Base-by-base conservation (phyloP, 345 rosid species). In the Eucalyptus sp. region DNA sequence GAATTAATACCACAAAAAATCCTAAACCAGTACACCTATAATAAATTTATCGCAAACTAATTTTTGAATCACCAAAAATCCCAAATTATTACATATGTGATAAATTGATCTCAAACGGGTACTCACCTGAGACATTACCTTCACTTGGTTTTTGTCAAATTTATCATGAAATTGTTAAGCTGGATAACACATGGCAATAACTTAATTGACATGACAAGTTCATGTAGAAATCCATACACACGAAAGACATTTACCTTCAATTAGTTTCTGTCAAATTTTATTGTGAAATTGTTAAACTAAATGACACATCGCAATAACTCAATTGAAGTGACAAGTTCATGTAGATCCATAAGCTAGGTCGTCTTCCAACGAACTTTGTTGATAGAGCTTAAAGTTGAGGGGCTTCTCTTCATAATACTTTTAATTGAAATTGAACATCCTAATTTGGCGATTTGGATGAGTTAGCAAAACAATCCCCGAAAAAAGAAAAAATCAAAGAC, bases 11-110 rank as follows among this genome's bases (percentile, higher is more conserved):
- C 10, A 52, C 4, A 52, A 52, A 52, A 52, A 52, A 20, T 52
- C 10, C 10, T 52, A 8, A 52, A 52, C 25, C 25, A 0, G 1
- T 52, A 20, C 10, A 52, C 2, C 1, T 7, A 3, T 52, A 18
- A 52, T 52, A 9, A 52, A 18, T 52, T 8, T 52, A 52, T 8
- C 4, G 1, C 10, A 52, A 52, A 52, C 58, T 52, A 52, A 52
- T 52, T 52, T 52, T 52, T 52, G 2, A 52, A 52, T 52, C 5
- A 52, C 58, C 58, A 52, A 52, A 18, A 52, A 52, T 52, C 58
- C 0, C 2, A 52, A 52, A 52, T 52, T 52, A 4, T 52, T 52
- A 20, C 58, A 18, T 52, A 52, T 52, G 24, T 52, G 58, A 52
- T 18, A 52, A 8, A 18, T 52, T 7, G 58, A 52, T 4, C 58